These are phyloP conservation scores for Colletotrichum sp. DNA, from an alignment of 2,329 filamentous ascomycete genomes.

Conservation along the genomic window DNA sequence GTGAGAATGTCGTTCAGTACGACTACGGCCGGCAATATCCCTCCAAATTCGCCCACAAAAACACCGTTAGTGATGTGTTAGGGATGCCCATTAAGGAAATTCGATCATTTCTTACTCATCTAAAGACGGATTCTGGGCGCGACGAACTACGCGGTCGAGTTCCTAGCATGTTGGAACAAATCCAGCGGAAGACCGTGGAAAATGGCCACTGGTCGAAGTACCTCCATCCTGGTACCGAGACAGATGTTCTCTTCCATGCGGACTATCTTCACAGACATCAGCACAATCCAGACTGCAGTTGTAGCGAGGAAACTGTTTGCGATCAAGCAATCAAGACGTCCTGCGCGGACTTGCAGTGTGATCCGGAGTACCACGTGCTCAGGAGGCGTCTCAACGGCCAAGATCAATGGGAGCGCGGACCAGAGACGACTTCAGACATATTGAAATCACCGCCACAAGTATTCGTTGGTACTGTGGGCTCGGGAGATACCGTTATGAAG, in stretches of 20 bases:
- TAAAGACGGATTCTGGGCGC: constrained; percentile 11
- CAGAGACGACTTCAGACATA: not conserved
- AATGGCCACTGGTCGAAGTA: constrained; percentile 11
- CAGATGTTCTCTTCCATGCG: constrained; percentile 33
- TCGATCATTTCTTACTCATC: constrained; percentile 23
- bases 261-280: constrained; percentile 36
- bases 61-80: constrained; percentile 27
- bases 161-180: fast-evolving
- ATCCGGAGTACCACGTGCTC: not conserved
- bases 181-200: not conserved
- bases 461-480: constrained; percentile 2
- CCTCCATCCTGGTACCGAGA: constrained; percentile 26
- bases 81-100: constrained; percentile 30
- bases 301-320: not conserved
- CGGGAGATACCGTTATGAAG: constrained; percentile 36
- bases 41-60: constrained; percentile 26
- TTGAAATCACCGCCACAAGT: not conserved
- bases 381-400: not conserved
- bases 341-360: constrained; percentile 29
- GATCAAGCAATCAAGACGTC: constrained; percentile 7
- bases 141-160: constrained; percentile 9
- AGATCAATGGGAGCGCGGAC: not conserved
- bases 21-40: constrained; percentile 29
- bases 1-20: constrained; percentile 30
- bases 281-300: not conserved